Evolutionary conservation across 345 rosid species (phyloP).

Genomic region (Acer saccharum): DNA sequence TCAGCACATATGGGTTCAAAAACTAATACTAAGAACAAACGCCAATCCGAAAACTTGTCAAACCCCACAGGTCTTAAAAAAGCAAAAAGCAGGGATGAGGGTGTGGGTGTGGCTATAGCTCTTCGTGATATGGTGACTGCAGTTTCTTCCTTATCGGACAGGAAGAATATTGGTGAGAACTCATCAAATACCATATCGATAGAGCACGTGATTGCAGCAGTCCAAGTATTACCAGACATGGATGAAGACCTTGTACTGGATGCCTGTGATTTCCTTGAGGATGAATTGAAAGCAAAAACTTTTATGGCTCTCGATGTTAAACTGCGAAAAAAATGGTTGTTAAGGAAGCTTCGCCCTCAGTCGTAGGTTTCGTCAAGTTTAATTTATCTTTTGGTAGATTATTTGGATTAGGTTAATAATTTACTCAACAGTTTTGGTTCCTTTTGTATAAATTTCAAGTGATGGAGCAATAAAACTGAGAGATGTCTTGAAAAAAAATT

Average conservation of each 20-base stretch:
- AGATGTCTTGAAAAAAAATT: background rate
- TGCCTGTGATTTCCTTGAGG: slow-evolving; percentile 88
- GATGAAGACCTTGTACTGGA: slow-evolving; percentile 87
- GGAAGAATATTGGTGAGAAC: slow-evolving; percentile 35
- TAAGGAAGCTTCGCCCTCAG: slow-evolving; percentile 72
- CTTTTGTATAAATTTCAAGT: background rate
- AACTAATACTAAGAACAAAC: slow-evolving; percentile 46
- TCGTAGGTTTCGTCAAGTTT: slow-evolving; percentile 3
- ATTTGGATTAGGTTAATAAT: background rate
- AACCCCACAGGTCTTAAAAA: slow-evolving; percentile 36
- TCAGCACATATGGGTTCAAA: slow-evolving; percentile 23
- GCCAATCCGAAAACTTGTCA: slow-evolving; percentile 37
- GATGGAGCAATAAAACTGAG: background rate
- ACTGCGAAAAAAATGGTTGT: slow-evolving; percentile 75
- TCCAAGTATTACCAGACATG: slow-evolving; percentile 78
- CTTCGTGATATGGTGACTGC: slow-evolving; percentile 33
- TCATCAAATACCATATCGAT: slow-evolving; percentile 37
- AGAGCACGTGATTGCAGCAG: slow-evolving; percentile 63
- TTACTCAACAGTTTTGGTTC: background rate
- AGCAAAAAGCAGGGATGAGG: slow-evolving; percentile 32
- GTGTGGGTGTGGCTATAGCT: slow-evolving; percentile 19
- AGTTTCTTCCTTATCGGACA: slow-evolving; percentile 35
- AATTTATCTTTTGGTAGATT: background rate
- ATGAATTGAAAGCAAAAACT: slow-evolving; percentile 76
- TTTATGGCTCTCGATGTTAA: slow-evolving; percentile 78